phyloP scores from a whole-genome alignment of 306 rosid genomes.

The Castanospermum australe region DNA sequence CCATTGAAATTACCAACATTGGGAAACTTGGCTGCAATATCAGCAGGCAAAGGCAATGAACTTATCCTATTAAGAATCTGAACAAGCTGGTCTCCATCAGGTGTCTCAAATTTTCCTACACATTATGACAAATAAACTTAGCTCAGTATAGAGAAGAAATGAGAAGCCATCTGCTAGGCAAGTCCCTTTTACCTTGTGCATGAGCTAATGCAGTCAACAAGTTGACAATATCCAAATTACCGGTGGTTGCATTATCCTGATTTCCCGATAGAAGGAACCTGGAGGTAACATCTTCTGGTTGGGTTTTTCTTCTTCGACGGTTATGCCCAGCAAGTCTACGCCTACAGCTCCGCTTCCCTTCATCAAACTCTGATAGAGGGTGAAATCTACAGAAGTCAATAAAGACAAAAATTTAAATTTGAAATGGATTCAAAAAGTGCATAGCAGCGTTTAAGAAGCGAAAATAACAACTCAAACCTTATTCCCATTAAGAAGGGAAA shows the following conservation, averaged over 20 bases:
- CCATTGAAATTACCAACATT: constrained; percentile 53
- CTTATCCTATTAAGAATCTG: constrained; percentile 80
- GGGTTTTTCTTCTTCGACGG: constrained; percentile 78
- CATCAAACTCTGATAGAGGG: constrained; percentile 77
- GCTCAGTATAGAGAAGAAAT: background rate
- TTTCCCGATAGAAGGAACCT: background rate
- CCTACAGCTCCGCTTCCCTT: constrained; percentile 89
- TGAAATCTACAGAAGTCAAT: constrained; percentile 57
- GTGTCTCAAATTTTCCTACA: constrained; percentile 68
- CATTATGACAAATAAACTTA: constrained; percentile 15
- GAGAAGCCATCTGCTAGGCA: background rate
- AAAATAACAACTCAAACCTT: too few relatives aligned
- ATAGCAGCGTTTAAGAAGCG: too few relatives aligned
- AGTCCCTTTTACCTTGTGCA: constrained; percentile 54
- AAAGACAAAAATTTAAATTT: background rate
- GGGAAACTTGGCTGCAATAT: constrained; percentile 75
- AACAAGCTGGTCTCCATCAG: constrained; percentile 70
- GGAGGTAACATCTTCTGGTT: constrained; percentile 72
- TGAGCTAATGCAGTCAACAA: constrained; percentile 71
- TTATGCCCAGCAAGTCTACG: constrained; percentile 95
- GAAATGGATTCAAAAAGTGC: background rate
- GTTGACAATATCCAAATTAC: constrained; percentile 64
- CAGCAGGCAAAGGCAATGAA: constrained; percentile 74
- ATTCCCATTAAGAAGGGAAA: background rate
- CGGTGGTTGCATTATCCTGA: constrained; percentile 32